phyloP scores from a whole-genome alignment of 495 filamentous ascomycete genomes.

The Cercophora newfieldiana region DNA sequence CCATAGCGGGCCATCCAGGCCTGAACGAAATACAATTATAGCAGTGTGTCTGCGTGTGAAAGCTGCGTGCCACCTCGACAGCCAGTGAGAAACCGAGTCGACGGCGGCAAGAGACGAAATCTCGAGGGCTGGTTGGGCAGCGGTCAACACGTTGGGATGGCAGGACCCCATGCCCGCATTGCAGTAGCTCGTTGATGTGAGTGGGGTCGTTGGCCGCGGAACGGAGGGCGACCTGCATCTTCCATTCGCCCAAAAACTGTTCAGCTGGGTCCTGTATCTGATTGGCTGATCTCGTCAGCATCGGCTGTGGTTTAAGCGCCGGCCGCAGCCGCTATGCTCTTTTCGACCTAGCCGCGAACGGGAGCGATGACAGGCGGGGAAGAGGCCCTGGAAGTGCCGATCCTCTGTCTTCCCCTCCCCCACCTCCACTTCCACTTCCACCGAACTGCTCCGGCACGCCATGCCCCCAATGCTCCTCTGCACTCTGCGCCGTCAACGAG shows the following conservation, averaged over 20 bases:
- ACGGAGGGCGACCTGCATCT: slow-evolving; percentile 15
- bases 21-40: slow-evolving; percentile 39
- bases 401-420: slow-evolving; percentile 1
- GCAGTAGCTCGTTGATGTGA: slow-evolving; percentile 8
- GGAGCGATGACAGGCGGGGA: slow-evolving; percentile 19
- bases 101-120: slow-evolving; percentile 40
- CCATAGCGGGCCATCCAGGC: slow-evolving; percentile 14
- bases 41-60: slow-evolving; percentile 29
- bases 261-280: slow-evolving; percentile 22
- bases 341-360: slow-evolving; percentile 16
- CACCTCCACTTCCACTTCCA: neutral
- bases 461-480: slow-evolving; percentile 9
- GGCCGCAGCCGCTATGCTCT: slow-evolving; percentile 27
- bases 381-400: slow-evolving; percentile 17
- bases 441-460: neutral
- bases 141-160: slow-evolving; percentile 20
- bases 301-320: slow-evolving; percentile 33
- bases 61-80: slow-evolving; percentile 24
- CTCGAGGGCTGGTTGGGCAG: slow-evolving; percentile 46
- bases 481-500: neutral
- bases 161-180: slow-evolving; percentile 6
- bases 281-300: slow-evolving; percentile 28
- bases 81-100: slow-evolving; percentile 16
- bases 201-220: slow-evolving; percentile 14
- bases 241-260: slow-evolving; percentile 38